Percentiles rank a stretch among this genome's conserved stretches.
Conservation (phyloP, 805 yeast species). For the Naumovozyma baii region DNA sequence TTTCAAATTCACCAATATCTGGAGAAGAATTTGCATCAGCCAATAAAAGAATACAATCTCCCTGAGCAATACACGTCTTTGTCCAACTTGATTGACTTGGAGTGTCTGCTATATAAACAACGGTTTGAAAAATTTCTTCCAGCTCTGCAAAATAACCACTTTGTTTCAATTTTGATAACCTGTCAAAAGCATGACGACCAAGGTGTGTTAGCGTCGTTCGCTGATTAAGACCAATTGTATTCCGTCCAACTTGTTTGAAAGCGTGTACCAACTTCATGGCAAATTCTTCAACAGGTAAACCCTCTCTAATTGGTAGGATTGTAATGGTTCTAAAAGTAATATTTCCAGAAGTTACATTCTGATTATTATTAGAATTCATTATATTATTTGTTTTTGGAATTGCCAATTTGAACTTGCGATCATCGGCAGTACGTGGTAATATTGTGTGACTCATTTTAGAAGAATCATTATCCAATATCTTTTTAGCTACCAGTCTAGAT, state of each 20-base stretch:
- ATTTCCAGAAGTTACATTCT: constrained; percentile 12
- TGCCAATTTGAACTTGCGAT: constrained; percentile 16
- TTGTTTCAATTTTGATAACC: constrained; percentile 71
- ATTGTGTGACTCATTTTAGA: constrained; percentile 4
- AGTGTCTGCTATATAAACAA: constrained; percentile 83
- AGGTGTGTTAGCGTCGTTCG: constrained; percentile 68
- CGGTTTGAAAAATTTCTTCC: constrained; percentile 82
- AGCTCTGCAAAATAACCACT: constrained; percentile 84
- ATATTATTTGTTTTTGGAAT: constrained; percentile 25
- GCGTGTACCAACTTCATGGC: constrained; percentile 67
- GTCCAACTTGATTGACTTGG: constrained; percentile 82
- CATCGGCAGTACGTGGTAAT: constrained; percentile 2
- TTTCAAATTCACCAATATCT: constrained; percentile 77
- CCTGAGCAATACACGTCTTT: constrained; percentile 83
- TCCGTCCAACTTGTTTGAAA: constrained; percentile 57
- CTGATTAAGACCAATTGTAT: constrained; percentile 74
- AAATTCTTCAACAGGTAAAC: constrained; percentile 81
- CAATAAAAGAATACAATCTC: constrained; percentile 81
- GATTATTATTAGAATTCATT: constrained; percentile 6
- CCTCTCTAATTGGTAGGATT: constrained; percentile 65
- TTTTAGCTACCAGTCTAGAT: constrained; percentile 73
- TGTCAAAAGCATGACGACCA: constrained; percentile 90
- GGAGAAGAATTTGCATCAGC: constrained; percentile 76
- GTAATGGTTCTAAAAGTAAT: constrained; percentile 66
- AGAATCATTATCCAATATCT: constrained; percentile 23